phyloP scores from a whole-genome alignment of 2,329 filamentous ascomycete genomes.

The Cladorrhinum sp. region DNA sequence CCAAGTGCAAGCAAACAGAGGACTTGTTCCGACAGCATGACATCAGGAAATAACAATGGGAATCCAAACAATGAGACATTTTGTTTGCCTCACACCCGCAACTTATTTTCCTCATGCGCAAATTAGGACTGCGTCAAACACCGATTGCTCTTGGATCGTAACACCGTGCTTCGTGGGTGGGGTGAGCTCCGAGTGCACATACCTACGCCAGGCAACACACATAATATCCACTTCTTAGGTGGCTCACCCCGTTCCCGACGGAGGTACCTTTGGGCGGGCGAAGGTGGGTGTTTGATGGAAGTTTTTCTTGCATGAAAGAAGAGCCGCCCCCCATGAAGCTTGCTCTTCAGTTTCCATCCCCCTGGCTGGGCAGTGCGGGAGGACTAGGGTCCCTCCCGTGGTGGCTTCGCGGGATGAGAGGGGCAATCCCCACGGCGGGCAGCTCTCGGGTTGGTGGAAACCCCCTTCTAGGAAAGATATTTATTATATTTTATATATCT shows the following conservation, averaged over 20 bases:
- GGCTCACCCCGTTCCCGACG: neutral
- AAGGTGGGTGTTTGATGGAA: neutral
- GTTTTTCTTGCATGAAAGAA: neutral
- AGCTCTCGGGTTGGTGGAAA: constrained; percentile 6
- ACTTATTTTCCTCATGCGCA: too few relatives aligned
- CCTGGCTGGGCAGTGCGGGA: constrained; percentile 3
- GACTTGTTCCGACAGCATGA: neutral
- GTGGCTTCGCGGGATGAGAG: neutral
- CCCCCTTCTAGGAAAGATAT: neutral
- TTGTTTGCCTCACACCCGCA: too few relatives aligned
- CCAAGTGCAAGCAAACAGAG: neutral
- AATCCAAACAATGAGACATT: too few relatives aligned
- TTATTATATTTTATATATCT: constrained; percentile 1
- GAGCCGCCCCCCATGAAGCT: neutral
- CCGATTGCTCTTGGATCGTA: too few relatives aligned
- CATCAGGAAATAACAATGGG: neutral
- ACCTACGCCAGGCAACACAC: too few relatives aligned
- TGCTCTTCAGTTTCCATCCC: neutral
- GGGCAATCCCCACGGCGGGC: constrained; percentile 5
- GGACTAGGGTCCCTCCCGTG: neutral
- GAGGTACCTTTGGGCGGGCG: neutral
- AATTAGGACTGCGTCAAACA: too few relatives aligned
- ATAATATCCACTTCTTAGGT: too few relatives aligned
- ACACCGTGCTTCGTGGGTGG: too few relatives aligned
- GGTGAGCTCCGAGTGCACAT: too few relatives aligned